Evolutionary conservation across 176 grass and related monocot genomes (phyloP), one percentile per base, ranked within the genome.

Genomic region (Lolium rigidum): DNA sequence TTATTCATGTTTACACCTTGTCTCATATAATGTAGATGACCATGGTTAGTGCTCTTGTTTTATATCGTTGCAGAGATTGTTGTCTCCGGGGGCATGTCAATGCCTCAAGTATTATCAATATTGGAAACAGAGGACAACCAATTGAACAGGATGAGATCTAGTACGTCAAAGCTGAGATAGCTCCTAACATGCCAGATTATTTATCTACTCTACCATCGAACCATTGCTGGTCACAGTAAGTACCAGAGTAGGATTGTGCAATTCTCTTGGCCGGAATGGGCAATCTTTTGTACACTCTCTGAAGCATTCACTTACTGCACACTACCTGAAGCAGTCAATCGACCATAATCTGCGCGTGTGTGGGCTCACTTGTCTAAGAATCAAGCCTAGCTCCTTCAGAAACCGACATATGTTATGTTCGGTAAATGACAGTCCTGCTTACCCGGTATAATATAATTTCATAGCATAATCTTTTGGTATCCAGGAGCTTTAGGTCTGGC

Each of bases 71-170:
- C 88, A 90, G 86, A 89, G 68, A 91, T 97, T 75, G 84, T 94
- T 70, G 90, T 92, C 76, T 94, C 89, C 3, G 92, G 84, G 14
- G 92, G 92, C 77, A 94, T 89, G 81, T 87, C 92, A 18, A 91
- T 94, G 89, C 92, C 92, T 20, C 86, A 82, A 76, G 74, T 89
- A 6, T 46, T 94, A 64, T 89, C 89, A 9, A 87, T 90, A 44
- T 39, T 84, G 49, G 73, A 91, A 80, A 70, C 59, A n/a, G 75
- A 87, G 66, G 73, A 79, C 2, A 89, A 85, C 47, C 82, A 88
- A 64, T 76, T 87, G 51, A 80, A 85, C 65, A 82, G 73, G 71
- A 83, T 76, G 55, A 85, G 78, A 75, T 89, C 84, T 80, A 82
- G 78, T 44, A 44, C 41, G 41, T 77, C 57, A 74, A 90, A 88